Evolutionary conservation across 1,284 basidiomycete species (phyloP), one percentile per base, ranked within the genome.

Genomic region (Phaffia rhodozyma): DNA sequence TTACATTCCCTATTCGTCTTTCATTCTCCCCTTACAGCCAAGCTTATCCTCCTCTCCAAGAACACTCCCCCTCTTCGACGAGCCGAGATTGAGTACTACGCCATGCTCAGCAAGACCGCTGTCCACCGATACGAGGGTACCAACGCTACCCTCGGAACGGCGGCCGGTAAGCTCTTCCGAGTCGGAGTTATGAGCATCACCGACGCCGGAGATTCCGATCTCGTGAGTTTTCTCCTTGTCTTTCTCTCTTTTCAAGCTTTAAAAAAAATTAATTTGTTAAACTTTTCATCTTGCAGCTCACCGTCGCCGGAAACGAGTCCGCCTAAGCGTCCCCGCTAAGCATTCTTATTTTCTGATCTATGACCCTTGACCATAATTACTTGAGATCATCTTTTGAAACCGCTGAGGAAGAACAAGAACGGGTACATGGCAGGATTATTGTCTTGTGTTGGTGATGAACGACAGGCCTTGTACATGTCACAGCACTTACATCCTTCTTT

Each of bases 1-100:
- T 3, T 43, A 50, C 34, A 18, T 49, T 21, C n/a, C 20, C 11
- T 16, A 3, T 27, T 29, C 30, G n/a, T 50, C 54, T 30, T 18
- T 27, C n/a, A 21, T 30, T 23, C 30, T 27, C 48, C 20, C 51
- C 47, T 57, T 76, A n/a, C 71, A 96, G 96, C 94, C 78, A 98
- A 97, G 82, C 90, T 99, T 72, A 87, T 99, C 74, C 82, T 99
- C 77, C 97, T 99, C 77, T 92, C 94, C 74, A 93, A 91, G 72
- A 99, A 98, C 83, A 97, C 92, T 80, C 96, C 94, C 66, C 96
- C 96, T 69, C 85, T 98, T 70, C 90, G 96, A 79, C 97, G 97
- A 79, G 97, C 93, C 66, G 96, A 99, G 84, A 83, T 99, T 69
- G 96, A 99, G 83, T 99, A 98, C 84, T 98, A 98, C 78, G 96